Conservation (phyloP, 805 yeast species). For the Isabelozyma heimii region DNA sequence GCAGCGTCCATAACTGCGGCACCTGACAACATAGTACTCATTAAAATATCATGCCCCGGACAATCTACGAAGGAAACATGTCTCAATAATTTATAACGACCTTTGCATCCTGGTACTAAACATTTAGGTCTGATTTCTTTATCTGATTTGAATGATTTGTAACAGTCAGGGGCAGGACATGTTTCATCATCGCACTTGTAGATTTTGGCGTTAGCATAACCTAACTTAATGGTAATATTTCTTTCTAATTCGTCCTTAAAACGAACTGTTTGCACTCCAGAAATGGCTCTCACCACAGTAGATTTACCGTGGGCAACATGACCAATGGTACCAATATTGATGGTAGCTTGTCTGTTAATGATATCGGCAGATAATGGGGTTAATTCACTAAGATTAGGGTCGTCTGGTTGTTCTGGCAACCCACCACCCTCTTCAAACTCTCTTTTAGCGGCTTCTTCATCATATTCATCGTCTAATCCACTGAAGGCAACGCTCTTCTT, state of each 20-base stretch:
- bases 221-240: constrained; percentile 96
- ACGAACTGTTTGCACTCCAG: constrained; percentile 98
- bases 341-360: constrained; percentile 98
- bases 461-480: constrained; percentile 61
- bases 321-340: constrained; percentile 96
- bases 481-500: constrained; percentile 85
- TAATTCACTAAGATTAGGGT: constrained; percentile 77
- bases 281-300: constrained; percentile 91
- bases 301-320: constrained; percentile 96
- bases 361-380: constrained; percentile 93
- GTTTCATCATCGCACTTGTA: constrained; percentile 84
- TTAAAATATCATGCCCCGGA: constrained; percentile 99
- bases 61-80: constrained; percentile 99
- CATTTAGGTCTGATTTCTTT: constrained; percentile 94
- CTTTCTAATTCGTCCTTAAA: constrained; percentile 99
- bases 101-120: constrained; percentile 81
- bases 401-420: constrained; percentile 90
- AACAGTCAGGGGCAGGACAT: constrained; percentile 93
- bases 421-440: constrained; percentile 99
- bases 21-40: constrained; percentile 99
- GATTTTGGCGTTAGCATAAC: constrained; percentile 98
- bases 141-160: constrained; percentile 90
- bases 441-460: constrained; percentile 71
- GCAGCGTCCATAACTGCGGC: constrained; percentile 99
- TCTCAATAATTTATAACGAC: constrained; percentile 86